A percentile compares a stretch with the other conserved stretches of the same genome.
Conservation (phyloP, 169 alveolate genomes). For the Plasmodium cynomolgi region DNA sequence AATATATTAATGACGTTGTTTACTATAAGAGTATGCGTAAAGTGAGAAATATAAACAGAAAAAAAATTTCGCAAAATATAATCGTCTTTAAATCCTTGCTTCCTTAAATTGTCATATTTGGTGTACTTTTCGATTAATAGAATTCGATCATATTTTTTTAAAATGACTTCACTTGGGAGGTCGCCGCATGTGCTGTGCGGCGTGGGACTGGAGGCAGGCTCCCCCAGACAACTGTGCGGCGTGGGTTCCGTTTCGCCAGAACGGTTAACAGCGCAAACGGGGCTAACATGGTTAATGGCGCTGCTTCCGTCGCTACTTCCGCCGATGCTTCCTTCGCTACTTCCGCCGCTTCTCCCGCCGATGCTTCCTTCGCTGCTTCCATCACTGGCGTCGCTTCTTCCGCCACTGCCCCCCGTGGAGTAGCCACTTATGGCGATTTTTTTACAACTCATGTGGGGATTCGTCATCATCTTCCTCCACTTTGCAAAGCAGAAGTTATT, state of each 20-base stretch:
- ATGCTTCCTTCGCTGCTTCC: neutral
- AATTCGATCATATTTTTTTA: slow-evolving; percentile 31
- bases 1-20: slow-evolving; percentile 37
- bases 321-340: neutral
- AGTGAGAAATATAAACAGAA: slow-evolving; percentile 43
- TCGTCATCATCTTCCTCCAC: neutral
- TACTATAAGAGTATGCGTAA: slow-evolving; percentile 69
- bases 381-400: neutral
- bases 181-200: neutral
- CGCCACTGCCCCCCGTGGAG: neutral
- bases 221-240: neutral
- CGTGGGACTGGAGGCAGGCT: neutral
- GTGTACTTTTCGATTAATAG: slow-evolving; percentile 67
- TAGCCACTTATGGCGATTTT: neutral
- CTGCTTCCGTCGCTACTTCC: too few species aligned
- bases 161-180: neutral
- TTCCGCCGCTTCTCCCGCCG: neutral
- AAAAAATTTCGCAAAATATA: slow-evolving; percentile 44
- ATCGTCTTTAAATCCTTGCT: slow-evolving; percentile 59
- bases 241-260: neutral
- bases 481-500: neutral
- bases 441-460: neutral
- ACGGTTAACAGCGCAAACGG: neutral
- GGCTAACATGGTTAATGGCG: neutral
- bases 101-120: slow-evolving; percentile 44